phyloP scores from a whole-genome alignment of 495 filamentous ascomycete genomes.

The Elasticomyces elasticus region DNA sequence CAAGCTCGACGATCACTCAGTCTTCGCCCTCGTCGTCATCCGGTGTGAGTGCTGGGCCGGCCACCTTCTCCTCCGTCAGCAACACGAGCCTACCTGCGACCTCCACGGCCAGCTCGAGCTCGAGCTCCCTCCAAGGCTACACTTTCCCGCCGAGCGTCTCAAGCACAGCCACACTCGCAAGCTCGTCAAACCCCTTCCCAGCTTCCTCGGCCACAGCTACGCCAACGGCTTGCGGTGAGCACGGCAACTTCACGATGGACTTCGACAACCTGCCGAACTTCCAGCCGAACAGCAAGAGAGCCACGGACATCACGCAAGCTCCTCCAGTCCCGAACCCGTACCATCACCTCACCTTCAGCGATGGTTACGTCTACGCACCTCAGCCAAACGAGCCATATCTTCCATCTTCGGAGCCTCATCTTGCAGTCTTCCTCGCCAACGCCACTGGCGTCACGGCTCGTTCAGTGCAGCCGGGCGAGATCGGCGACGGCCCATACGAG shows the following conservation, averaged over 20 bases:
- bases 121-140: slow-evolving; percentile 1
- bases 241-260: slow-evolving; percentile 26
- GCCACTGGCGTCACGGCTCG: slow-evolving; percentile 19
- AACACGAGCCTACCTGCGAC: not conserved
- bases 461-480: slow-evolving; percentile 32
- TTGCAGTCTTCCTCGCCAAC: slow-evolving; percentile 35
- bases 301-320: slow-evolving; percentile 24
- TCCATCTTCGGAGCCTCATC: slow-evolving; percentile 33
- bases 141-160: not conserved
- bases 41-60: not conserved
- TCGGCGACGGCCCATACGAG: slow-evolving; percentile 36
- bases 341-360: slow-evolving; percentile 35
- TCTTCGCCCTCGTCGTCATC: not conserved
- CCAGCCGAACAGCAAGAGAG: slow-evolving; percentile 10
- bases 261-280: slow-evolving; percentile 29
- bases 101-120: not conserved
- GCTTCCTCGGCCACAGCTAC: slow-evolving; percentile 12
- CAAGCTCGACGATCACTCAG: not conserved
- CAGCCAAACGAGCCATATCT: slow-evolving; percentile 33
- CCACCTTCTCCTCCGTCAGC: not conserved
- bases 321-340: slow-evolving; percentile 39
- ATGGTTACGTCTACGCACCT: slow-evolving; percentile 36
- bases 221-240: slow-evolving; percentile 27
- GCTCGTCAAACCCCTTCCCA: slow-evolving; percentile 1
- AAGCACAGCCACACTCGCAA: not conserved